phyloP scores from a whole-genome alignment of 1,139 yeast genomes.

The Nakaseomyces nivariensis region DNA sequence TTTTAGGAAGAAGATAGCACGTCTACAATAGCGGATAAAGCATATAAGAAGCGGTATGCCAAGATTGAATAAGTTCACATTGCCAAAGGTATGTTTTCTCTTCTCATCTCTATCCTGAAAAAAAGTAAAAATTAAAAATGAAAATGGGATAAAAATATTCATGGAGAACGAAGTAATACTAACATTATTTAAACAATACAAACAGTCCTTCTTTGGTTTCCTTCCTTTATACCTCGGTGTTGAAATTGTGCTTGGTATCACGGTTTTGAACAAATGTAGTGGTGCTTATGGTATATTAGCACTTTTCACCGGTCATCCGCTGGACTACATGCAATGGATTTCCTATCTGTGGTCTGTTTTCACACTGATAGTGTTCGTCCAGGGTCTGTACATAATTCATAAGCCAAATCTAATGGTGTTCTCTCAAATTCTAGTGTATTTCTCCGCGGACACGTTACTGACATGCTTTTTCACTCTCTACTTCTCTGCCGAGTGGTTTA shows the following conservation, averaged over 20 bases:
- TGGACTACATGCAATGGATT: slow-evolving; percentile 75
- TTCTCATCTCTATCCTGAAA: no score
- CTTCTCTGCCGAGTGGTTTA: slow-evolving; percentile 71
- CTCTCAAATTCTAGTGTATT: slow-evolving; percentile 55
- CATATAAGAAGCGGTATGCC: not conserved
- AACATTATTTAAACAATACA: not conserved
- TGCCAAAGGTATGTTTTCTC: slow-evolving; percentile 13
- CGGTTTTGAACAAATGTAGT: slow-evolving; percentile 79
- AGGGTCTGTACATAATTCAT: slow-evolving; percentile 45
- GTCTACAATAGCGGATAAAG: no score
- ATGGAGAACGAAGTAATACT: no score
- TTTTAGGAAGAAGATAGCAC: no score
- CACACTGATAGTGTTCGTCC: slow-evolving; percentile 55
- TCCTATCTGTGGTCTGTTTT: slow-evolving; percentile 59
- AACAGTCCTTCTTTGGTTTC: slow-evolving; percentile 24
- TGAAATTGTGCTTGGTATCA: slow-evolving; percentile 68
- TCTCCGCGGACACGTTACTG: slow-evolving; percentile 54
- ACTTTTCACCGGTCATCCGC: slow-evolving; percentile 79
- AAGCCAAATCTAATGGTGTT: slow-evolving; percentile 41
- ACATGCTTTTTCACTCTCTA: slow-evolving; percentile 63
- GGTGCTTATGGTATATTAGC: slow-evolving; percentile 85
- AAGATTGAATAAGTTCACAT: slow-evolving; percentile 2
- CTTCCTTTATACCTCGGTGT: slow-evolving; percentile 82
- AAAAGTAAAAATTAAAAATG: no score
- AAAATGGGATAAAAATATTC: no score